Evolutionary conservation across 2,329 filamentous ascomycete species (phyloP).

Genomic region (Teratosphaeria zuluensis): DNA sequence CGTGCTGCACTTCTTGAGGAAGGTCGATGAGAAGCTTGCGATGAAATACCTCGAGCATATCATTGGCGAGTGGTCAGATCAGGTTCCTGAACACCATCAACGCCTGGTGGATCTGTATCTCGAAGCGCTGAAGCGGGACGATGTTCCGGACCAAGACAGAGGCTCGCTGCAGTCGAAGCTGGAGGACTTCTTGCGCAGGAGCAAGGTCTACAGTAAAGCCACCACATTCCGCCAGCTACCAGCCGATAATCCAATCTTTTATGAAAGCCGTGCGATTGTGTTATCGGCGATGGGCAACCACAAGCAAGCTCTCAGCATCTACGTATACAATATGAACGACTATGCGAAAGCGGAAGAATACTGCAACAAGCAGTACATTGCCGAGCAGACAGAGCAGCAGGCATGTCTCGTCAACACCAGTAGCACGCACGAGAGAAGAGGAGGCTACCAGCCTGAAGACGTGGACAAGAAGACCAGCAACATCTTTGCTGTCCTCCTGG

Average conservation of each 20-base stretch:
- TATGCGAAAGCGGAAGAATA: slow-evolving; percentile 93
- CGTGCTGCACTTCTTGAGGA: slow-evolving; percentile 64
- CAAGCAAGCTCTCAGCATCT: slow-evolving; percentile 92
- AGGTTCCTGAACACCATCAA: slow-evolving; percentile 80
- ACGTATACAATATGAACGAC: slow-evolving; percentile 86
- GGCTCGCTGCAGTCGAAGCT: slow-evolving; percentile 51
- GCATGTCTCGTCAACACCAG: slow-evolving; percentile 14
- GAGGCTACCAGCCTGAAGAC: slow-evolving; percentile 42
- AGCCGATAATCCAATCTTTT: slow-evolving; percentile 72
- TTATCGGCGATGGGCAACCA: slow-evolving; percentile 93
- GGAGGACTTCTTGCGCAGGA: slow-evolving; percentile 64
- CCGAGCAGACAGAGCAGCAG: slow-evolving; percentile 23
- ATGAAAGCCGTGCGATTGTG: slow-evolving; percentile 80
- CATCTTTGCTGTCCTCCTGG: slow-evolving; percentile 85
- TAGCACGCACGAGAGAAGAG: slow-evolving; percentile 12
- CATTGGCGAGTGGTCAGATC: slow-evolving; percentile 75
- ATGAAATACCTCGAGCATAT: slow-evolving; percentile 83
- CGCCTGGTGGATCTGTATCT: slow-evolving; percentile 66
- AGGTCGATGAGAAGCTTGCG: slow-evolving; percentile 61
- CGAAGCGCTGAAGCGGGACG: slow-evolving; percentile 35
- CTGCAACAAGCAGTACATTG: slow-evolving; percentile 75
- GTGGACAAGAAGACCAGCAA: slow-evolving; percentile 46
- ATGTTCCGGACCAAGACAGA: slow-evolving; percentile 26
- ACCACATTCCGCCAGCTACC: slow-evolving; percentile 67
- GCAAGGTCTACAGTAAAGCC: slow-evolving; percentile 61